These are phyloP conservation scores for Penicillium robsamsonii DNA, from an alignment of 495 filamentous ascomycete species.

Conservation along the genomic window DNA sequence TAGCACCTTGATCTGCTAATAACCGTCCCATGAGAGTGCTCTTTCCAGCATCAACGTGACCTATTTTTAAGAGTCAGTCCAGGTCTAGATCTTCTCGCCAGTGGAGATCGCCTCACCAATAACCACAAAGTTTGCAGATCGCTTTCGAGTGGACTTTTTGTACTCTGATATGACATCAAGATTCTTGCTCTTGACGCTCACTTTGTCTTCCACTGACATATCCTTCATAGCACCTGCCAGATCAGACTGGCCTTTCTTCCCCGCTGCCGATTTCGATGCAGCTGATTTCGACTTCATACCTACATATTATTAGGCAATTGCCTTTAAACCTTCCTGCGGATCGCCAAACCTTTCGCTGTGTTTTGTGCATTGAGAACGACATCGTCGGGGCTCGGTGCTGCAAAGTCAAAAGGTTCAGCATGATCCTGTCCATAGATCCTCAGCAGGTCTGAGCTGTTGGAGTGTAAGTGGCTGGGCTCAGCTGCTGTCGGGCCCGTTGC, in stretches of 20 bases:
- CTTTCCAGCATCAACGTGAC: slow-evolving; percentile 96
- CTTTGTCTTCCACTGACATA: slow-evolving; percentile 65
- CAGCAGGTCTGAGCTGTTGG: slow-evolving; percentile 49
- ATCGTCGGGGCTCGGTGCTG: slow-evolving; percentile 93
- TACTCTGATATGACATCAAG: slow-evolving; percentile 82
- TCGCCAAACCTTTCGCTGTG: slow-evolving; percentile 72
- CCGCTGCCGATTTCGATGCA: slow-evolving; percentile 38
- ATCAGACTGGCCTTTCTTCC: slow-evolving; percentile 42
- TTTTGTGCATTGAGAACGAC: slow-evolving; percentile 81
- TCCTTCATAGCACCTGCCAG: slow-evolving; percentile 52
- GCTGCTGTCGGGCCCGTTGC: slow-evolving; percentile 28
- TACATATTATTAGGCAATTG: slow-evolving; percentile 43
- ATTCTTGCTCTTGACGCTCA: slow-evolving; percentile 78
- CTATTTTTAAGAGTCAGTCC: slow-evolving; percentile 40
- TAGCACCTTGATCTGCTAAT: slow-evolving; percentile 82
- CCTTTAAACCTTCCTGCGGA: slow-evolving; percentile 45
- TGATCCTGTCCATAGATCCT: slow-evolving; percentile 47
- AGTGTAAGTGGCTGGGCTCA: slow-evolving; percentile 41
- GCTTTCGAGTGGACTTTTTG: slow-evolving; percentile 70
- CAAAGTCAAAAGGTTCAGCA: slow-evolving; percentile 65
- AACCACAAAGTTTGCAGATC: slow-evolving; percentile 89
- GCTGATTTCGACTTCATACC: slow-evolving; percentile 50
- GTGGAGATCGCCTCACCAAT: slow-evolving; percentile 61
- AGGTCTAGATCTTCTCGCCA: no score
- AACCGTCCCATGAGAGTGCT: slow-evolving; percentile 95